Evolutionary conservation across 2,329 filamentous ascomycete species (phyloP), one percentile per base, ranked within the genome.

Genomic region (Didymella keratinophila): DNA sequence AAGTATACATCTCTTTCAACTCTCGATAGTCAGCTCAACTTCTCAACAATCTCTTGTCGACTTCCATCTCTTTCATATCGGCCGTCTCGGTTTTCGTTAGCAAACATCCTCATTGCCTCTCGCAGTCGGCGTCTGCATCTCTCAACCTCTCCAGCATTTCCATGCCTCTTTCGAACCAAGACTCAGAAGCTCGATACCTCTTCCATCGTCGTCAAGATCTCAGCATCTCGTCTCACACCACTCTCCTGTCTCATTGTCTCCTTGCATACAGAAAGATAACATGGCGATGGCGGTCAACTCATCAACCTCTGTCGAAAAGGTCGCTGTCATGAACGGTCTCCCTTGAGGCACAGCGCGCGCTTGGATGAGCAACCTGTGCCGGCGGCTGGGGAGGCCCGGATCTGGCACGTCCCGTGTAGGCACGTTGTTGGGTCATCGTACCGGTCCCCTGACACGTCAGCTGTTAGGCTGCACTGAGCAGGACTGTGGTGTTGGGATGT

Each of bases 291-390:
- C 53, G 46, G 41, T 51, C 46, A 43, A 16, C 41, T 39, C 41
- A 43, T 27, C 14, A 28, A 46, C 46, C 23, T 56, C 41, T 51
- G 41, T 32, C 8, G 56, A 59, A 59, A 59, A 59, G 56, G 46
- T 8, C 52, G 16, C 10, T 50, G 51, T 41, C 56, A 59, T 47
- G 48, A 59, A 59, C 23, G 56, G 51, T 46, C 46, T 49, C 20
- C 32, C 46, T 58, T 59, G 30, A 54, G 50, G 51, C 23, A 50
- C 46, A 47, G 51, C 28, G 46, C 45, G 56, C 56, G 32, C 51
- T 59, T 54, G 46, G 41, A 59, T 59, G 56, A 54, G 56, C 51
- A 59, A 54, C n/a, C 56, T 59, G 45, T 50, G 45, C 56, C 21
- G 27, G 56, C 56, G 50, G 46, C 56, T 59, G 45, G 56, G 51